Conservation (phyloP, 225 moss, liverwort and hornwort species). For the Thuidium tamariscinum region DNA sequence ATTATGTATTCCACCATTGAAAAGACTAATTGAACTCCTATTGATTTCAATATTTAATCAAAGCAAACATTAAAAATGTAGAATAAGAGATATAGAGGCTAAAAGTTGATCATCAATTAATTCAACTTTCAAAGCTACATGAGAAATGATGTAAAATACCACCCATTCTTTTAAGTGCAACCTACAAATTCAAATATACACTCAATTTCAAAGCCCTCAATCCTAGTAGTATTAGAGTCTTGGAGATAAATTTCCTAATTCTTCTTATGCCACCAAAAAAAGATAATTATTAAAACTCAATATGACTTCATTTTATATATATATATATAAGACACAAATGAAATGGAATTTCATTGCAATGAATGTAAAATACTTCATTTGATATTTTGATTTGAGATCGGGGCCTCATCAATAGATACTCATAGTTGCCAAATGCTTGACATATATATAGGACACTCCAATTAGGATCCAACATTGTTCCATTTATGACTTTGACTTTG, state of each 20-base stretch:
- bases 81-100: rapidly evolving
- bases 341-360: too few relatives aligned
- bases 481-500: neutral
- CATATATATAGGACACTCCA: neutral
- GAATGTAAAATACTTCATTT: too few relatives aligned
- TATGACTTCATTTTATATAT: too few relatives aligned
- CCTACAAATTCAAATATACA: too few relatives aligned
- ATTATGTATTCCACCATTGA: too few relatives aligned
- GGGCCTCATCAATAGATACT: neutral
- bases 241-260: too few relatives aligned
- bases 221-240: neutral
- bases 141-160: rapidly evolving
- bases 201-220: neutral
- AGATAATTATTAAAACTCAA: neutral
- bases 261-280: neutral
- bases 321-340: too few relatives aligned
- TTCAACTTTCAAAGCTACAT: neutral
- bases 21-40: neutral
- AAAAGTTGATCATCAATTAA: neutral
- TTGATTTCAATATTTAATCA: neutral
- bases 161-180: rapidly evolving
- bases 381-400: neutral
- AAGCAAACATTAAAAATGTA: rapidly evolving
- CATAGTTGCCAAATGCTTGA: too few relatives aligned
- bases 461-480: too few relatives aligned